Conservation (phyloP, 495 filamentous ascomycete genomes). For the Daldinia concentrica region DNA sequence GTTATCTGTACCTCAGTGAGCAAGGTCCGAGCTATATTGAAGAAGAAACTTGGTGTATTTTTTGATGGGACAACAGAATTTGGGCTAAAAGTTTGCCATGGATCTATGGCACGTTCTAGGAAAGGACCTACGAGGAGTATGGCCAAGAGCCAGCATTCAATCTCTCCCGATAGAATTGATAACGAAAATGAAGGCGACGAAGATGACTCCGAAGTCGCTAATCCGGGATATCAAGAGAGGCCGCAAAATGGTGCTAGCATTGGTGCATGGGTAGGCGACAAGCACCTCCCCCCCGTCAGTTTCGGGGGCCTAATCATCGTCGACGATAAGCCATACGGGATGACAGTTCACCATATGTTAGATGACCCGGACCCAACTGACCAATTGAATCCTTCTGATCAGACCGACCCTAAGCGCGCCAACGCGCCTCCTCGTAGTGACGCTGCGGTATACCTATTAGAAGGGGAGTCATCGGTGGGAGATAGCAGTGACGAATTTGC, state of each 20-base stretch:
- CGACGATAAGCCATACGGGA: slow-evolving; percentile 83
- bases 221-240: slow-evolving; percentile 73
- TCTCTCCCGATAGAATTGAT: slow-evolving; percentile 13
- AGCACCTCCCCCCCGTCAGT: slow-evolving; percentile 86
- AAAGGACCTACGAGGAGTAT: slow-evolving; percentile 55
- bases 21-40: slow-evolving; percentile 74
- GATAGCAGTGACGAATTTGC: slow-evolving; percentile 56
- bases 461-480: slow-evolving; percentile 49
- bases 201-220: slow-evolving; percentile 57
- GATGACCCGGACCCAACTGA: slow-evolving; percentile 78
- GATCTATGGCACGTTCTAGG: slow-evolving; percentile 72
- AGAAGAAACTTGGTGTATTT: slow-evolving; percentile 68
- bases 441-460: slow-evolving; percentile 31
- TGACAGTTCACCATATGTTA: slow-evolving; percentile 96
- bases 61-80: slow-evolving; percentile 68
- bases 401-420: slow-evolving; percentile 40
- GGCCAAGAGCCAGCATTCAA: slow-evolving; percentile 38
- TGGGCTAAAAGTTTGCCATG: slow-evolving; percentile 70
- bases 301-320: slow-evolving; percentile 88
- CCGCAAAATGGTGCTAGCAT: slow-evolving; percentile 91
- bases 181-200: slow-evolving; percentile 34
- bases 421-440: slow-evolving; percentile 48
- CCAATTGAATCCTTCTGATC: slow-evolving; percentile 47
- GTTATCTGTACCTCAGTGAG: slow-evolving; percentile 77
- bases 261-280: slow-evolving; percentile 83